phyloP scores from a whole-genome alignment of 345 rosid species.

The Eucalyptus regnans region DNA sequence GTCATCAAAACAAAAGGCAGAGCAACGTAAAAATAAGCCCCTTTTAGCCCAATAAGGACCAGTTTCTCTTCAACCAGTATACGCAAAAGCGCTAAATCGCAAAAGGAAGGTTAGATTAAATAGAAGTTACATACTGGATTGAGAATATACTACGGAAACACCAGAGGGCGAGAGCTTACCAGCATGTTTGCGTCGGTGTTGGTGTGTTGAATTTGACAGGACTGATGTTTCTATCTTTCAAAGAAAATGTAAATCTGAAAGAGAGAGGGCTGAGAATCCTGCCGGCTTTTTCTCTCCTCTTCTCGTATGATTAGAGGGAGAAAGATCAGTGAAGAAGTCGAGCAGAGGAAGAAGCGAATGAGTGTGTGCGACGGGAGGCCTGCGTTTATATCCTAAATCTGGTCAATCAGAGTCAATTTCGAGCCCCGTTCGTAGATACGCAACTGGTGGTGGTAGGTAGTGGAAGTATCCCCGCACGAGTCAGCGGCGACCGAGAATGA shows the following conservation, averaged over 20 bases:
- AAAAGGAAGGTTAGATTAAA: not conserved
- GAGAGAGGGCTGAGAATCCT: not conserved
- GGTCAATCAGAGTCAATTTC: not conserved
- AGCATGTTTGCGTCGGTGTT: not conserved
- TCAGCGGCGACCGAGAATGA: not conserved
- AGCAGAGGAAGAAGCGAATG: not conserved
- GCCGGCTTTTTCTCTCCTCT: not conserved
- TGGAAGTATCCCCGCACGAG: too few species aligned
- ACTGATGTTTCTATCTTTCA: not conserved
- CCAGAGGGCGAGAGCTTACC: not conserved
- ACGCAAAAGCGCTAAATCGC: not conserved
- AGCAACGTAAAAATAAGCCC: not conserved
- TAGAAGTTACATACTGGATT: not conserved
- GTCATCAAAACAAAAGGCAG: not conserved
- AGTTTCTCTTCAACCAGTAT: not conserved
- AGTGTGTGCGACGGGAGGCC: not conserved
- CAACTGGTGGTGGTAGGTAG: too few species aligned
- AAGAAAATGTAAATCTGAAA: not conserved
- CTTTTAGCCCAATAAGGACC: not conserved
- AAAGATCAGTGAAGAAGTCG: not conserved
- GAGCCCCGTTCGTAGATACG: not conserved
- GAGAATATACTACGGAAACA: not conserved
- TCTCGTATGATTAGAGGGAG: not conserved
- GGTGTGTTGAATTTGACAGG: not conserved
- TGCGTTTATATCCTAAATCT: not conserved